These are phyloP conservation scores for Aurantiochytrium sp. DNA, from an alignment of 108 stramenopile genomes.

Conservation along the genomic window DNA sequence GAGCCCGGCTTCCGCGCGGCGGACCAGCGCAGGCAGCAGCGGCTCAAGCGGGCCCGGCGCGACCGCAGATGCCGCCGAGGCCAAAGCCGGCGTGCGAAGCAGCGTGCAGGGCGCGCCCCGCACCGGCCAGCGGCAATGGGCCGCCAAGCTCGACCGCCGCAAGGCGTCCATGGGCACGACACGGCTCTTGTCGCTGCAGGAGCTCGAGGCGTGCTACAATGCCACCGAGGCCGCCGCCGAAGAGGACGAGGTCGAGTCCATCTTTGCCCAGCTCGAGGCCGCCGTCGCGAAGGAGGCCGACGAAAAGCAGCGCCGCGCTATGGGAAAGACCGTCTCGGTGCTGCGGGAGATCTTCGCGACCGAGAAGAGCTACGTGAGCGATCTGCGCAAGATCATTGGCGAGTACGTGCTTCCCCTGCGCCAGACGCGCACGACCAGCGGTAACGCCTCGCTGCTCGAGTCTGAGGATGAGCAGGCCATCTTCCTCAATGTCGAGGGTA, in stretches of 20 bases:
- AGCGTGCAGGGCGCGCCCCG: neutral
- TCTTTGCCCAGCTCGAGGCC: neutral
- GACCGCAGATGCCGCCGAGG: no score
- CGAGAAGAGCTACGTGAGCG: neutral
- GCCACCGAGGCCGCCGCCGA: neutral
- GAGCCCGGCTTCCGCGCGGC: no score
- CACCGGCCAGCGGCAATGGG: neutral
- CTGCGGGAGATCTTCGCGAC: neutral
- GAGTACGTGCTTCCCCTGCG: constrained; percentile 4
- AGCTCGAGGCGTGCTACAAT: constrained; percentile 25
- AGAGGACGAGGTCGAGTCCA: neutral
- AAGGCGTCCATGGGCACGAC: constrained; percentile 16
- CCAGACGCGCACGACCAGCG: neutral
- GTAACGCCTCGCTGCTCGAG: neutral
- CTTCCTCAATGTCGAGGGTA: neutral
- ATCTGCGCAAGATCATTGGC: neutral
- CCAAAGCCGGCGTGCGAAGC: no score
- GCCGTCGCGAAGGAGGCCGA: neutral
- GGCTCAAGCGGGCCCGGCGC: no score
- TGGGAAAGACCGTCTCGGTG: neutral
- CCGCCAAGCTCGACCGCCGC: constrained; percentile 23
- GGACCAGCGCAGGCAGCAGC: no score
- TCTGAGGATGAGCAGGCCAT: neutral
- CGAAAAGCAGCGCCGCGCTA: neutral
- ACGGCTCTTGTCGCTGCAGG: neutral